Base-by-base conservation (phyloP, 768 basidiomycete species). In the Chlorophyllum brunneum region DNA sequence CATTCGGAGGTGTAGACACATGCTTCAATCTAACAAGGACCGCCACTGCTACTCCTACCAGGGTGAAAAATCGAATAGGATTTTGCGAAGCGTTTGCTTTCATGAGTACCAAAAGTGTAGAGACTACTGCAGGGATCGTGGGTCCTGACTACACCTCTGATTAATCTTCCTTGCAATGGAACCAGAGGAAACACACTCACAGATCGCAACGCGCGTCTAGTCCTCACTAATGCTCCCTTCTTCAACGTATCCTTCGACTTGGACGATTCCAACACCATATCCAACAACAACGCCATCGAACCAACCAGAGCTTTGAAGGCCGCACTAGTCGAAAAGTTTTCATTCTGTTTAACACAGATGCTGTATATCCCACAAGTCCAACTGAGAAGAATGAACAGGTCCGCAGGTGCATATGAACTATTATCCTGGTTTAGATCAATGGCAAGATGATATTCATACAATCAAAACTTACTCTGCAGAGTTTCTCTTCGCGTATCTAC, bases 321-420 rank as follows among this genome's bases (percentile, higher is more conserved):
- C 13, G 73, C 70, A 1, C 80, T 72, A 2, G 71, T 65, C 2
- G 71, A 49, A 59, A 83, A 81, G 20, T 73, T 63, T 1, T 71
- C 67, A 47, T 79, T 73, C 31, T 68, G 45, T 50, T 73, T 61
- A 13, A 81, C 58, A 54, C 80, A 81, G 4, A 73, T 69, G 5
- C 75, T 65, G 61, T 87, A 88, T 23, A 88, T 64, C 13, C 77
- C 78, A 58, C 83, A 81, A 2, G 80, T 69, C 90, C 89, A 92
- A 60, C 74, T 81, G 36, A 90, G 69, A 15, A 92, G 77, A 27
- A 87, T 80, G 63, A 85, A 87, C 31, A 83, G 58, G 51, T 87
- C 80, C 5, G 80, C 68, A 9, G 83, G 67, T 0, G 86, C 81
- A 59, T 77, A 77, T 15, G 80, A 74, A 58, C 81, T 79, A 51